Evolutionary conservation across 202 grass and related monocot genomes (phyloP).

Genomic region (Setaria italica): DNA sequence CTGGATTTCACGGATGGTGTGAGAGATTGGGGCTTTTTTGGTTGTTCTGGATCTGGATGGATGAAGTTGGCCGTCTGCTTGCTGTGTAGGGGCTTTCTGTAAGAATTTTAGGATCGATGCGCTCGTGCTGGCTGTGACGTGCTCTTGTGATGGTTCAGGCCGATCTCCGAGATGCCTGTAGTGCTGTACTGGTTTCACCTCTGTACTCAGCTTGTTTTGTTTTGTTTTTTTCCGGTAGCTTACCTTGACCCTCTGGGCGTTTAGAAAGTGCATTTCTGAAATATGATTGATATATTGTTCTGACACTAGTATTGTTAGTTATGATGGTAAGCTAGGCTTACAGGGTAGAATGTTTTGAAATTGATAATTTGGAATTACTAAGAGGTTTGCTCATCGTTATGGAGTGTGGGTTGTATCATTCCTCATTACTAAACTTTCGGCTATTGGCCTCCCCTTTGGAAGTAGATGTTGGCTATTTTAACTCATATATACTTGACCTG

Average conservation of each 20-base stretch:
- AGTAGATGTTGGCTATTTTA: neutral
- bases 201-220: neutral
- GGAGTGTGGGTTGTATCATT: neutral
- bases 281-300: neutral
- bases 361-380: neutral
- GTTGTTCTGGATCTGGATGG: neutral
- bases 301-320: neutral
- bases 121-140: neutral
- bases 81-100: neutral
- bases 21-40: neutral
- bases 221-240: neutral
- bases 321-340: neutral
- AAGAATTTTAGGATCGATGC: neutral
- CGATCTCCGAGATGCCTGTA: neutral
- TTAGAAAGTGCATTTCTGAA: slow-evolving; percentile 10
- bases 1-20: neutral
- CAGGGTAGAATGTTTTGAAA: neutral
- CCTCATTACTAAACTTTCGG: neutral
- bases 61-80: neutral
- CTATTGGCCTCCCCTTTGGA: neutral
- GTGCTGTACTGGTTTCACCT: neutral
- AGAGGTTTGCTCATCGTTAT: neutral
- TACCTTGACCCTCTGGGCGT: neutral
- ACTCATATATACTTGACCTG: neutral
- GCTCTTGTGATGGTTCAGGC: neutral